Base-by-base conservation (phyloP, 805 yeast genomes). In the Myxozyma neglecta region DNA sequence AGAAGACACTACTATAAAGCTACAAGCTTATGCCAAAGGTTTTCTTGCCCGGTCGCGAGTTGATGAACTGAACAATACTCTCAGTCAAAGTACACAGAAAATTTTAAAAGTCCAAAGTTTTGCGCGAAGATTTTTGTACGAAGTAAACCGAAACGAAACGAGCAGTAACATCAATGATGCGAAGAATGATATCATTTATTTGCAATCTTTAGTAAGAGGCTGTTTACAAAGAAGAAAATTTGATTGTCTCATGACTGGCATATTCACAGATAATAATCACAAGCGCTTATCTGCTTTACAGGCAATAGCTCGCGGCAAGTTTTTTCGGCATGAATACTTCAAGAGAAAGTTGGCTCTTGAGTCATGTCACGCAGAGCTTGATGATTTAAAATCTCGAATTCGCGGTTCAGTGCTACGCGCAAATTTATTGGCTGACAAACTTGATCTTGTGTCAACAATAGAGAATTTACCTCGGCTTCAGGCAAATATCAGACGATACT, bases 1-100 rank as follows among this genome's bases (percentile, higher is more conserved):
- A 49, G 34, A 20, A 4, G 7, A 16, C 6, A 8, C 35, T 13
- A 24, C 50, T 13, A n/a, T 40, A 13, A 20, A 56, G 8, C 47
- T 71, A 16, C 75, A 73, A 52, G 53, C 73, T 40, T 46, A 74
- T 1, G 63, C 80, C 1, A 80, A 88, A 64, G 92, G 88, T 11
- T 68, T 63, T 1, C n/a, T 68, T 1, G 59, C 60, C 1, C 68
- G 77, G 9, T 51, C 18, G 29, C 45, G 55, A 24, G 20, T 64
- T 18, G 40, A 54, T 18, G 29, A 29, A 10, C 24, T 49, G 13
- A 52, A 61, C 24, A 54, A 54, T 10, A 37, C 44, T 35, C 56
- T 68, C 3, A 29, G 54, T 24, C 47, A 43, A 6, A 51, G 55
- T 14, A 11, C 45, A 11, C 66, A 67, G 32, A 52, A 44, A 2